Evolutionary conservation across 768 basidiomycete species (phyloP).

Genomic region (Hemileccinum rubropunctum): DNA sequence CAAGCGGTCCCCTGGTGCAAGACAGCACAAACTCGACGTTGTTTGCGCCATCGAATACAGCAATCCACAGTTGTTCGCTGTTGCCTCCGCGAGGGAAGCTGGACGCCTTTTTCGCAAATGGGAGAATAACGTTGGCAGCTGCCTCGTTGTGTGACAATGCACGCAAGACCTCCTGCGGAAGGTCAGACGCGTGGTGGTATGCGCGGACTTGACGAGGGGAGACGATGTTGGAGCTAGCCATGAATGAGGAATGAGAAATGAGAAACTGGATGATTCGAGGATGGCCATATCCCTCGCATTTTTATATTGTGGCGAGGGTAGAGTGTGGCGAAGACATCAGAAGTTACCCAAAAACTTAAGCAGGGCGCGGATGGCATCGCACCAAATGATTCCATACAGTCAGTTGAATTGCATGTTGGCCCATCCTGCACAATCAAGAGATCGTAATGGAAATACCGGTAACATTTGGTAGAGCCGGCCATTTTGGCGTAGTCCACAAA

Average conservation of each 20-base stretch:
- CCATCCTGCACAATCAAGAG: not conserved
- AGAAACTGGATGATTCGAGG: conserved; percentile 13
- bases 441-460: not conserved
- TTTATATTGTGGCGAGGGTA: conserved; percentile 12
- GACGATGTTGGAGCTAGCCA: conserved; percentile 10
- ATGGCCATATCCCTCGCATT: not conserved
- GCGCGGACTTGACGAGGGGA: not conserved
- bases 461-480: not conserved
- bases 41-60: conserved; percentile 17
- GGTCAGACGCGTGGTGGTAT: conserved; percentile 4
- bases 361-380: not conserved
- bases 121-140: conserved; percentile 39
- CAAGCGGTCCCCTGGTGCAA: conserved; percentile 52
- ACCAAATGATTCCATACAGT: not conserved
- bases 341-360: not conserved
- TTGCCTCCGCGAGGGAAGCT: not conserved
- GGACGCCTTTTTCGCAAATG: conserved; percentile 34
- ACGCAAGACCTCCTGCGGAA: conserved; percentile 30
- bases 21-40: conserved; percentile 46
- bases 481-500: not conserved
- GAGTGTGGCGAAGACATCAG: not conserved
- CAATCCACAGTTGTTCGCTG: conserved; percentile 32
- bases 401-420: not conserved
- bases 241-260: conserved; percentile 1
- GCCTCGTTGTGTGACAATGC: conserved; percentile 29